These are phyloP conservation scores for Porogramme epimiltina DNA, from an alignment of 1,284 basidiomycete genomes.

Conservation along the genomic window DNA sequence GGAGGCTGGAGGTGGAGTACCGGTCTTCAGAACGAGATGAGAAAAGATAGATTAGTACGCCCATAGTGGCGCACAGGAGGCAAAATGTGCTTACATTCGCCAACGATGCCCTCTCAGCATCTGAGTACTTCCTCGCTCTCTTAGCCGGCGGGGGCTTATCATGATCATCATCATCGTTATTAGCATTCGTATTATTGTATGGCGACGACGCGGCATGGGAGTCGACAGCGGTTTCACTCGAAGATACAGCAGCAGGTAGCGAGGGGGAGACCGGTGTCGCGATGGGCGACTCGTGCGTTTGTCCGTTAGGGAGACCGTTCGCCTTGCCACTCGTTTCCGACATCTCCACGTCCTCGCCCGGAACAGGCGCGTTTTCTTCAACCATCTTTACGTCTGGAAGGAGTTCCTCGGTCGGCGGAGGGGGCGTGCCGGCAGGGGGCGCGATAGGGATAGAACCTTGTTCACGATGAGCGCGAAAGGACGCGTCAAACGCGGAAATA, in stretches of 20 bases:
- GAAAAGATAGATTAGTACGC: constrained; percentile 54
- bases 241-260: constrained; percentile 32
- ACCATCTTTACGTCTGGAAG: constrained; percentile 56
- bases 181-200: constrained; percentile 39
- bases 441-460: constrained; percentile 48
- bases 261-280: constrained; percentile 34
- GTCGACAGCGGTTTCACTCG: constrained; percentile 38
- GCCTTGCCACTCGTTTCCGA: constrained; percentile 38
- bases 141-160: constrained; percentile 71
- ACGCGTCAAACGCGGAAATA: constrained; percentile 14
- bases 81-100: constrained; percentile 60
- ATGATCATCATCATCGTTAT: constrained; percentile 50
- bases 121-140: constrained; percentile 56
- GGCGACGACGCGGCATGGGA: constrained; percentile 43
- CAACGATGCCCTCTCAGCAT: constrained; percentile 54
- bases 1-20: constrained; percentile 59
- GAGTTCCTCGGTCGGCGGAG: constrained; percentile 47
- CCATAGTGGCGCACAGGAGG: constrained; percentile 48
- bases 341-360: constrained; percentile 53
- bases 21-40: constrained; percentile 56
- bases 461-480: constrained; percentile 15
- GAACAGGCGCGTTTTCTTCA: constrained; percentile 32
- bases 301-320: constrained; percentile 37
- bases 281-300: constrained; percentile 36
- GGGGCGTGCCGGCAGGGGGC: constrained; percentile 47